phyloP scores from a whole-genome alignment of 2,329 filamentous ascomycete species.

The Aspergillus eucalypticola region DNA sequence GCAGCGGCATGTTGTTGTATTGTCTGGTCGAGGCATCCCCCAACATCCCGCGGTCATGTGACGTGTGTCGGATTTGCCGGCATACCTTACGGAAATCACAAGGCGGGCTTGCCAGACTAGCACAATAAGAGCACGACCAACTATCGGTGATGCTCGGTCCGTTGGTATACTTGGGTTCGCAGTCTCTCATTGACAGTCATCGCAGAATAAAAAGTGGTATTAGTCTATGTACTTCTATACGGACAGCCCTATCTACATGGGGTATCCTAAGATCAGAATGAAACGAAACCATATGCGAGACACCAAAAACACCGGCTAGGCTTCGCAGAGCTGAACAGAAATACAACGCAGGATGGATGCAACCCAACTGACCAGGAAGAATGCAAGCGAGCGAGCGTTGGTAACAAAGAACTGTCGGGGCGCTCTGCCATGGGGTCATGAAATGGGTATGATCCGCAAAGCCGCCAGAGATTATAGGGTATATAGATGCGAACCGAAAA shows the following conservation, averaged over 20 bases:
- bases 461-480: conserved; percentile 5
- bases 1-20: background rate
- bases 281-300: conserved; percentile 9
- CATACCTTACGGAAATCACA: background rate
- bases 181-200: background rate
- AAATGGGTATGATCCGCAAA: conserved; percentile 9
- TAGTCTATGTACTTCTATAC: conserved; percentile 23
- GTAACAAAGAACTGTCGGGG: background rate
- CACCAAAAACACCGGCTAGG: conserved; percentile 12
- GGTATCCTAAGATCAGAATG: conserved; percentile 13
- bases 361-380: conserved; percentile 2
- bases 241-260: conserved; percentile 14
- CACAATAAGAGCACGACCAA: too few species aligned
- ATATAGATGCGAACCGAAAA: conserved; percentile 1
- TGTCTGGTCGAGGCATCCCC: background rate
- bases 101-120: background rate
- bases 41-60: background rate
- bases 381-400: background rate
- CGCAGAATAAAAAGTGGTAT: conserved; percentile 9
- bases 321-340: conserved; percentile 3
- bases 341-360: conserved; percentile 10
- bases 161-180: background rate
- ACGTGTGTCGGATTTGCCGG: background rate
- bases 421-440: background rate
- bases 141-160: background rate